Conservation (phyloP, 2,329 filamentous ascomycete species). For the Emydomyces testavorans region DNA sequence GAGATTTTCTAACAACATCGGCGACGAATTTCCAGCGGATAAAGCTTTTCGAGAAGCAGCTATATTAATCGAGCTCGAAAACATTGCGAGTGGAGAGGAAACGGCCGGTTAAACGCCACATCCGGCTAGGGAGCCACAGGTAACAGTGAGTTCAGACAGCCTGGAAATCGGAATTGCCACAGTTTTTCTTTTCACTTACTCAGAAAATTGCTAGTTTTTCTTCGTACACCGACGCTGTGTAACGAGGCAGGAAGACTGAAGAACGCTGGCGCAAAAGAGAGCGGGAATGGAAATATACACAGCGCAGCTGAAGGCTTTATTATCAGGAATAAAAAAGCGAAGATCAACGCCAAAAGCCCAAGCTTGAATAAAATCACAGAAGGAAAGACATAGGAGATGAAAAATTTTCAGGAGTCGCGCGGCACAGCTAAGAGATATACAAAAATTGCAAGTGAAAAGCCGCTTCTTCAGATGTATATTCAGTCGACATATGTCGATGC, state of each 20-base stretch:
- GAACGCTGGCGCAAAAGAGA: neutral
- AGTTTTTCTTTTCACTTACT: slow-evolving; percentile 4
- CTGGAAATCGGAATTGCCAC: slow-evolving; percentile 4
- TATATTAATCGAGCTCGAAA: slow-evolving; percentile 21
- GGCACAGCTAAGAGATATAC: neutral
- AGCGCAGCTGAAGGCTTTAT: neutral
- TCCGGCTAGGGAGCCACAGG: slow-evolving; percentile 4
- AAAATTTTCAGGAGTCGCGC: neutral
- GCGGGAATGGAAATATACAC: neutral
- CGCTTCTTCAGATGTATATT: neutral
- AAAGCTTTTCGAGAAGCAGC: slow-evolving; percentile 20
- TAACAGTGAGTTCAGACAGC: slow-evolving; percentile 5
- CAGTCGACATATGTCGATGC: neutral
- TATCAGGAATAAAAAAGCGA: too few relatives aligned
- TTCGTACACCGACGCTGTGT: neutral
- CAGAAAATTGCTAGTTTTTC: neutral
- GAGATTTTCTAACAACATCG: slow-evolving; percentile 19
- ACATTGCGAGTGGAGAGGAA: slow-evolving; percentile 22
- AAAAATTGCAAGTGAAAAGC: neutral
- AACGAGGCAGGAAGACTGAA: slow-evolving; percentile 2
- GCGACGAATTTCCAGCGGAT: slow-evolving; percentile 23
- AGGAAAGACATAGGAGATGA: neutral
- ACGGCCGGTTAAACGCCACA: slow-evolving; percentile 4
- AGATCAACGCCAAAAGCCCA: slow-evolving; percentile 8
- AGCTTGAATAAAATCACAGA: neutral